phyloP scores from a whole-genome alignment of 352 stramenopile species.

The Phytophthora sansomeana region DNA sequence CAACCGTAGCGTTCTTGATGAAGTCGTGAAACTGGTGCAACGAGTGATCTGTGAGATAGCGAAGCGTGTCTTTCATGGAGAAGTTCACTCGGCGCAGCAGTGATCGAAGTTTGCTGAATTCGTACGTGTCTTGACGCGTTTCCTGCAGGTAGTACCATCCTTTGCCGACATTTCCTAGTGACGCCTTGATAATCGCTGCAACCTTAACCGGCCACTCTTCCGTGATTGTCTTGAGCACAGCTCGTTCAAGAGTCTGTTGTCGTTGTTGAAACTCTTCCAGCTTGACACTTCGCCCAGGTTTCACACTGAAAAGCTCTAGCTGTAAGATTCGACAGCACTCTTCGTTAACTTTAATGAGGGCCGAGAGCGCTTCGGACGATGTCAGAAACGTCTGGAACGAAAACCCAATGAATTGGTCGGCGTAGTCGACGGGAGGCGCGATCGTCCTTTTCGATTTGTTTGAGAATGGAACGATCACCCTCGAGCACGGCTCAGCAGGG shows the following conservation, averaged over 20 bases:
- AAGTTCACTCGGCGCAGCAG: slow-evolving; percentile 82
- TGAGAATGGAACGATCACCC: slow-evolving; percentile 38
- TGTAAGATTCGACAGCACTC: slow-evolving; percentile 85
- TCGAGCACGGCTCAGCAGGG: slow-evolving; percentile 44
- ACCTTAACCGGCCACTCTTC: slow-evolving; percentile 87
- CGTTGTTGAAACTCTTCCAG: slow-evolving; percentile 89
- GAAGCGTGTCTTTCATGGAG: slow-evolving; percentile 85
- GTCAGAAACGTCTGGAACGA: slow-evolving; percentile 90
- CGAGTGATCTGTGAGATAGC: slow-evolving; percentile 77
- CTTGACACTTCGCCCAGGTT: slow-evolving; percentile 76
- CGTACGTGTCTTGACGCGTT: slow-evolving; percentile 85
- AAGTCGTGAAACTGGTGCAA: slow-evolving; percentile 80
- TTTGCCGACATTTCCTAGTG: slow-evolving; percentile 80
- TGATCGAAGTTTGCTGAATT: slow-evolving; percentile 87
- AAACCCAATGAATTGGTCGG: slow-evolving; percentile 88
- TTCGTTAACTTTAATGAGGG: slow-evolving; percentile 87
- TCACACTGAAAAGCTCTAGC: slow-evolving; percentile 84
- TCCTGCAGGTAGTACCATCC: slow-evolving; percentile 90
- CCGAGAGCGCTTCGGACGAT: slow-evolving; percentile 72
- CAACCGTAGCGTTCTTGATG: slow-evolving; percentile 60
- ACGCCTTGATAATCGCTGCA: slow-evolving; percentile 69
- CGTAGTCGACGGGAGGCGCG: slow-evolving; percentile 78
- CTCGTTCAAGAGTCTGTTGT: slow-evolving; percentile 75
- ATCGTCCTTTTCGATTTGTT: slow-evolving; percentile 35
- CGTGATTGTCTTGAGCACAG: slow-evolving; percentile 79